These are phyloP conservation scores for Ganoderma meredithae DNA, from an alignment of 1,284 basidiomycete species.

Conservation along the genomic window DNA sequence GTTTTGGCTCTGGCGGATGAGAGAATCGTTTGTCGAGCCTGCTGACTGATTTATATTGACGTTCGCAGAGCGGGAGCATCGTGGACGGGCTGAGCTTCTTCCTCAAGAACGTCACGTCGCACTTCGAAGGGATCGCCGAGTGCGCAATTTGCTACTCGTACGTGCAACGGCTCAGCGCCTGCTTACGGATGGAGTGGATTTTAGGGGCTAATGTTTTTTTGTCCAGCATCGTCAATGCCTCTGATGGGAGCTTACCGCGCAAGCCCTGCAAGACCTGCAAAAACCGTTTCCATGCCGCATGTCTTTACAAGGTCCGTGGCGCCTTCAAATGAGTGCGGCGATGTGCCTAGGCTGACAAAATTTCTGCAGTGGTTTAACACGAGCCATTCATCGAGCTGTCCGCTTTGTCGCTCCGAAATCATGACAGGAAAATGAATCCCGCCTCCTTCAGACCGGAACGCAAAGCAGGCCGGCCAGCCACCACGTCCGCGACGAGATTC, in stretches of 20 bases:
- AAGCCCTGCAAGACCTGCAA: constrained; percentile 96
- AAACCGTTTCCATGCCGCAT: constrained; percentile 94
- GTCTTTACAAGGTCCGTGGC: constrained; percentile 81
- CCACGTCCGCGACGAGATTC: background rate
- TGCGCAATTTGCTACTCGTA: constrained; percentile 96
- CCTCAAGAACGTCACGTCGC: constrained; percentile 91
- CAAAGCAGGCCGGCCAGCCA: background rate
- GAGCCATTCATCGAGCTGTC: constrained; percentile 90
- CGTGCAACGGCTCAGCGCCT: constrained; percentile 39
- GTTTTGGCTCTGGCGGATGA: constrained; percentile 35
- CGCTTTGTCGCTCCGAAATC: constrained; percentile 87
- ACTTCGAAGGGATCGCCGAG: constrained; percentile 94
- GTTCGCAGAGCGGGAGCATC: constrained; percentile 85
- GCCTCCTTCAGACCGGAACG: constrained; percentile 31
- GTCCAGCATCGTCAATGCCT: constrained; percentile 90
- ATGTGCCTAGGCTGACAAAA: constrained; percentile 8
- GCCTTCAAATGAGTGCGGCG: background rate
- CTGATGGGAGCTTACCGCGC: constrained; percentile 88
- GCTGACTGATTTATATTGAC: constrained; percentile 13
- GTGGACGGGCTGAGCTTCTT: constrained; percentile 93
- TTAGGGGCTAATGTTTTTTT: background rate
- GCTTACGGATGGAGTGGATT: background rate
- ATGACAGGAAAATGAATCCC: constrained; percentile 42
- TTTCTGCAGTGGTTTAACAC: constrained; percentile 85
- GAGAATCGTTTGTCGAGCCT: background rate